Percentiles rank a stretch among this genome's conserved stretches.
Evolutionary conservation across 2,329 filamentous ascomycete species (phyloP).

Genomic region (Colletotrichum liriopes): DNA sequence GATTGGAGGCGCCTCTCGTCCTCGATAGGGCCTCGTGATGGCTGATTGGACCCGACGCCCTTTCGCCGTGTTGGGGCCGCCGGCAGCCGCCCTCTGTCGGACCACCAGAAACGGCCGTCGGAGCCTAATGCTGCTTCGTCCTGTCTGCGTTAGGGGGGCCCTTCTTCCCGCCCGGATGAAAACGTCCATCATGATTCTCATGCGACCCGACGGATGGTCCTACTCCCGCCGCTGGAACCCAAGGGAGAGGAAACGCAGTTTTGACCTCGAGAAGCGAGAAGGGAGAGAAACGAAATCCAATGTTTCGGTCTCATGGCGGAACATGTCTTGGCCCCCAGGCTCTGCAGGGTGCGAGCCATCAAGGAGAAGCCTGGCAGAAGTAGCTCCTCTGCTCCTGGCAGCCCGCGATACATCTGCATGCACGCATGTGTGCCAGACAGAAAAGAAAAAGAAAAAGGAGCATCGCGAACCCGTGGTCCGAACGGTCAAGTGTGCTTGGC

Average conservation of each 20-base stretch:
- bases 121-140: slow-evolving; percentile 37
- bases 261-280: neutral
- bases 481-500: slow-evolving; percentile 22
- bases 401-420: slow-evolving; percentile 3
- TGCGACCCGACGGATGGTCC: slow-evolving; percentile 35
- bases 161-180: slow-evolving; percentile 39
- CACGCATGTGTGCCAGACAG: slow-evolving; percentile 18
- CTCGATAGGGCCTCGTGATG: slow-evolving; percentile 21
- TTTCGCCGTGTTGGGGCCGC: slow-evolving; percentile 34
- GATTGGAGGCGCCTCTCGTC: slow-evolving; percentile 26
- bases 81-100: slow-evolving; percentile 40
- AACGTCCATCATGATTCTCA: slow-evolving; percentile 23
- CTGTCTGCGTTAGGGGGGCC: slow-evolving; percentile 24
- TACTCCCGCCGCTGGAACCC: slow-evolving; percentile 34
- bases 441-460: slow-evolving; percentile 4
- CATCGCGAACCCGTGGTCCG: slow-evolving; percentile 38
- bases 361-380: slow-evolving; percentile 18
- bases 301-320: slow-evolving; percentile 19
- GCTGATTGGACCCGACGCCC: slow-evolving; percentile 38
- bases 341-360: slow-evolving; percentile 18
- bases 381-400: slow-evolving; percentile 31
- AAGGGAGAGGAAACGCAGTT: slow-evolving; percentile 24
- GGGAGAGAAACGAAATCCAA: slow-evolving; percentile 1
- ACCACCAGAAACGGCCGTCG: slow-evolving; percentile 42
- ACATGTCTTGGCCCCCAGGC: slow-evolving; percentile 30